These are phyloP conservation scores for Cladosporium sp. DNA, from an alignment of 2,329 filamentous ascomycete genomes.

Conservation along the genomic window DNA sequence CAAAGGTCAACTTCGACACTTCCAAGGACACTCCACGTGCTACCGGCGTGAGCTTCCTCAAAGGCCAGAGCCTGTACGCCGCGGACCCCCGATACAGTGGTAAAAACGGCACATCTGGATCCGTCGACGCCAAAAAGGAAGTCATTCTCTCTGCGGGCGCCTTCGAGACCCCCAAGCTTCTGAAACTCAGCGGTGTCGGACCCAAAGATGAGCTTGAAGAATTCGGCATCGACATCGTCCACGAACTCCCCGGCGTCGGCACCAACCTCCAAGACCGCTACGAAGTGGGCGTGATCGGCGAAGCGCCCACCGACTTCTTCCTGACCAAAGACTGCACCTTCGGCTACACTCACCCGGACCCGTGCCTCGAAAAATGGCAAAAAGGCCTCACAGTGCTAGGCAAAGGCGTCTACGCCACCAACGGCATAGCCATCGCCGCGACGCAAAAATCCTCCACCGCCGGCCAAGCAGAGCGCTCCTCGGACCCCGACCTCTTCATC, in stretches of 20 bases:
- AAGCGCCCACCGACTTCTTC: slow-evolving; percentile 33
- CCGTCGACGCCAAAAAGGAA: slow-evolving; percentile 32
- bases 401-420: slow-evolving; percentile 43
- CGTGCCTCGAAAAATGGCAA: slow-evolving; percentile 43
- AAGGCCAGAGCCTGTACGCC: slow-evolving; percentile 37
- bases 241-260: slow-evolving; percentile 56
- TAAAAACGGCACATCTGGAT: slow-evolving; percentile 35
- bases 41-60: slow-evolving; percentile 39
- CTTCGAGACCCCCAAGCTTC: slow-evolving; percentile 41
- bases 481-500: slow-evolving; percentile 48
- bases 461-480: slow-evolving; percentile 40
- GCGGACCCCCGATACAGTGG: slow-evolving; percentile 33
- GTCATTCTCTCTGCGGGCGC: slow-evolving; percentile 38
- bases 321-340: slow-evolving; percentile 39
- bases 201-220: slow-evolving; percentile 50
- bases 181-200: slow-evolving; percentile 55
- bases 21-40: slow-evolving; percentile 48
- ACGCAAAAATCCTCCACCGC: slow-evolving; percentile 35
- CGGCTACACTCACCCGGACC: slow-evolving; percentile 28
- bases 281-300: slow-evolving; percentile 48
- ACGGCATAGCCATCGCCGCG: slow-evolving; percentile 51
- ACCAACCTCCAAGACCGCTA: slow-evolving; percentile 59
- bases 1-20: slow-evolving; percentile 61
- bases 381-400: slow-evolving; percentile 28
- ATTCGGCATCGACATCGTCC: slow-evolving; percentile 51